Conservation (phyloP, 1,139 yeast species). For the Groenewaldozyma sp. region DNA sequence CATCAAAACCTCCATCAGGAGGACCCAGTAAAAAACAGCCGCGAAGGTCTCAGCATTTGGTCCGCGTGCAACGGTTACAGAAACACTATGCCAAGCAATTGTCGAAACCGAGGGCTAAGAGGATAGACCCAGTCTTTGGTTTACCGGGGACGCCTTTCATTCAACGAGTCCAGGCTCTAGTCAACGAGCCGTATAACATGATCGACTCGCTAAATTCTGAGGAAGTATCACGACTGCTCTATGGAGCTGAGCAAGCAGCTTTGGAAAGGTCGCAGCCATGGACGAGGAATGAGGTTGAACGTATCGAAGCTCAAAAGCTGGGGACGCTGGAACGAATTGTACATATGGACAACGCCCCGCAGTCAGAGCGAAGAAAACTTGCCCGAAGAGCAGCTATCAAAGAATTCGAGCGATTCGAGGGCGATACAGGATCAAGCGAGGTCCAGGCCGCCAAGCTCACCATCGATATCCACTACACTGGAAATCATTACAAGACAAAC, state of each 20-base stretch:
- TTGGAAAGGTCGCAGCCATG: slow-evolving; percentile 35
- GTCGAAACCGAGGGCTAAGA: slow-evolving; percentile 21
- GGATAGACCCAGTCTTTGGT: slow-evolving; percentile 77
- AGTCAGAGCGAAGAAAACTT: slow-evolving; percentile 46
- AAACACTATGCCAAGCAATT: slow-evolving; percentile 28
- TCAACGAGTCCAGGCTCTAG: slow-evolving; percentile 53
- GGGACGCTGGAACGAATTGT: slow-evolving; percentile 65
- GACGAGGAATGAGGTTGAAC: slow-evolving; percentile 22
- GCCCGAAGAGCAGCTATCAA: slow-evolving; percentile 58
- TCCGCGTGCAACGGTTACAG: slow-evolving; percentile 22
- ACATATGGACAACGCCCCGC: slow-evolving; percentile 61
- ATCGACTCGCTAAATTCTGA: slow-evolving; percentile 29
- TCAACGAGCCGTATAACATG: slow-evolving; percentile 53
- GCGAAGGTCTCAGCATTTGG: slow-evolving; percentile 9
- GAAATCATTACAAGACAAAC: slow-evolving; percentile 62
- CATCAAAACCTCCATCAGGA: no score
- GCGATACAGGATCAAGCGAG: slow-evolving; percentile 92
- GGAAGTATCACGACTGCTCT: slow-evolving; percentile 67
- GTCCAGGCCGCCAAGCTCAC: slow-evolving; percentile 92
- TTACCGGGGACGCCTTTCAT: slow-evolving; percentile 58
- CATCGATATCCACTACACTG: slow-evolving; percentile 66
- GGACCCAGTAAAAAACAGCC: neutral
- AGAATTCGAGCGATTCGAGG: slow-evolving; percentile 76
- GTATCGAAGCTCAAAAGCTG: slow-evolving; percentile 50
- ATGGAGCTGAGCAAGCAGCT: slow-evolving; percentile 64